Evolutionary conservation across 2,329 filamentous ascomycete genomes (phyloP).

Genomic region (Penicillium rolfsii): DNA sequence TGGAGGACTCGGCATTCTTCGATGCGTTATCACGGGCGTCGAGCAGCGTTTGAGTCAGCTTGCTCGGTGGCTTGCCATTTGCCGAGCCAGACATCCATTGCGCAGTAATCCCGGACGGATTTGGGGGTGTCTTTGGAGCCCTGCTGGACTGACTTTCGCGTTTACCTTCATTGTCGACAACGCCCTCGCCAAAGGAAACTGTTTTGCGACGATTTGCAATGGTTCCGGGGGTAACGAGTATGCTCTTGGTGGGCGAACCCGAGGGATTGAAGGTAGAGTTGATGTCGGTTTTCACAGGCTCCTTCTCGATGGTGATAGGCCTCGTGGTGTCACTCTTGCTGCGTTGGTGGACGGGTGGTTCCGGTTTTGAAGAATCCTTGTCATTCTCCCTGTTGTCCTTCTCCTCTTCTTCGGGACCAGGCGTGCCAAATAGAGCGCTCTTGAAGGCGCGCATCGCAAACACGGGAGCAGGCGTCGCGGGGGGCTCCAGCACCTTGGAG

Average conservation of each 20-base stretch:
- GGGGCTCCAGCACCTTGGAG: slow-evolving; percentile 61
- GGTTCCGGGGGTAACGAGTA: slow-evolving; percentile 66
- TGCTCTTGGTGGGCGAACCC: slow-evolving; percentile 62
- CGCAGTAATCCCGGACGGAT: slow-evolving; percentile 51
- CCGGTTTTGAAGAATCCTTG: slow-evolving; percentile 15
- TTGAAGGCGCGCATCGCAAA: slow-evolving; percentile 70
- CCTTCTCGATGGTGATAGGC: slow-evolving; percentile 23
- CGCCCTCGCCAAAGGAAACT: slow-evolving; percentile 62
- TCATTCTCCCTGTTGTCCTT: slow-evolving; percentile 12
- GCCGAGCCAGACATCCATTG: slow-evolving; percentile 44
- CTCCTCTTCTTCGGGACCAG: slow-evolving; percentile 54
- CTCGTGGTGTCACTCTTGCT: slow-evolving; percentile 29
- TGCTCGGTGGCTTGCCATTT: slow-evolving; percentile 44
- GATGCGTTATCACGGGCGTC: slow-evolving; percentile 44
- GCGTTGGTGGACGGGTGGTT: slow-evolving; percentile 24
- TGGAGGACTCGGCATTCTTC: slow-evolving; percentile 28
- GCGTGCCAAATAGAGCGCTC: slow-evolving; percentile 67
- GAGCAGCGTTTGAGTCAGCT: slow-evolving; percentile 45
- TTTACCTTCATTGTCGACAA: slow-evolving; percentile 60
- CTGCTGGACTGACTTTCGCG: slow-evolving; percentile 48
- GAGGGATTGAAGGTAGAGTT: slow-evolving; percentile 37
- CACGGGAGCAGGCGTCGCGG: slow-evolving; percentile 67
- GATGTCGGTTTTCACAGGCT: slow-evolving; percentile 27
- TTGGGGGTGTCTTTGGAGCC: slow-evolving; percentile 52
- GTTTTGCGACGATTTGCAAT: slow-evolving; percentile 61